phyloP scores from a whole-genome alignment of 306 rosid genomes.

The Ziziphus jujuba region DNA sequence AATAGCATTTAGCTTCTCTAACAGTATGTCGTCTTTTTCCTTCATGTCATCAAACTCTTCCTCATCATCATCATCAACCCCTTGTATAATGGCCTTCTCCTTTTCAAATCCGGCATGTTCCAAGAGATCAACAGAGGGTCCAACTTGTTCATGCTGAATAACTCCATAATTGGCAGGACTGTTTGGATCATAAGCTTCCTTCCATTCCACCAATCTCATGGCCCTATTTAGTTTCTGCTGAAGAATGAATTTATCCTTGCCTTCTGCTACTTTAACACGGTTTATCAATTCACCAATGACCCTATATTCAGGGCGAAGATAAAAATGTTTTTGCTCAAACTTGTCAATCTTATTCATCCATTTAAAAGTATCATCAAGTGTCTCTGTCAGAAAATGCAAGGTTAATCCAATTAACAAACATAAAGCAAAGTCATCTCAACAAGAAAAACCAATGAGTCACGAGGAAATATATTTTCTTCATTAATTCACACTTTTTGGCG shows the following conservation, averaged over 20 bases:
- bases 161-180: slow-evolving; percentile 78
- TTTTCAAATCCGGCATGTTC: slow-evolving; percentile 56
- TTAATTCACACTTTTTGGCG: too few species aligned
- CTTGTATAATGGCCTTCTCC: slow-evolving; percentile 37
- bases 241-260: slow-evolving; percentile 74
- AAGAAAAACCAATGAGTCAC: not conserved
- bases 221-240: slow-evolving; percentile 86
- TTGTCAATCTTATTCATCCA: slow-evolving; percentile 78
- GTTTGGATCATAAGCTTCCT: slow-evolving; percentile 86
- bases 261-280: slow-evolving; percentile 69
- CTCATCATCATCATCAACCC: slow-evolving; percentile 48
- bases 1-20: slow-evolving; percentile 76
- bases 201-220: slow-evolving; percentile 78
- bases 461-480: too few species aligned
- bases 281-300: slow-evolving; percentile 90
- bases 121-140: slow-evolving; percentile 41
- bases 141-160: slow-evolving; percentile 53
- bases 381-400: slow-evolving; percentile 37
- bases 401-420: not conserved
- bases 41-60: slow-evolving; percentile 88
- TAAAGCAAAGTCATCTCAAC: not conserved
- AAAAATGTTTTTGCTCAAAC: slow-evolving; percentile 78
- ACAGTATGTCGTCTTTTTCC: slow-evolving; percentile 72
- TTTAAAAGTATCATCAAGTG: slow-evolving; percentile 77
- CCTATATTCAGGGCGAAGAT: slow-evolving; percentile 64